Conservation (phyloP, 345 rosid species). For the Sisymbrium irio region DNA sequence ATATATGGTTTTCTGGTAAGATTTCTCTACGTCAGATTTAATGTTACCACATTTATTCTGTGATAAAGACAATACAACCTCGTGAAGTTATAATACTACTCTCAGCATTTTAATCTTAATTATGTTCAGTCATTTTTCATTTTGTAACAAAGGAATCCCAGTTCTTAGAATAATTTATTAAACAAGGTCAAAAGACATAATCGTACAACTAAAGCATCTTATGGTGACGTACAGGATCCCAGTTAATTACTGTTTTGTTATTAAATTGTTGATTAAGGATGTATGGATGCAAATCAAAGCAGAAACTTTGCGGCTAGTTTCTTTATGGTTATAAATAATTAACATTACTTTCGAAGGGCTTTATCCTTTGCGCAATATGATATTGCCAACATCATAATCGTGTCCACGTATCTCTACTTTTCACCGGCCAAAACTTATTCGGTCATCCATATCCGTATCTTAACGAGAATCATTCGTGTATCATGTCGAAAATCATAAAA, state of each 20-base stretch:
- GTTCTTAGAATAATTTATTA: not conserved
- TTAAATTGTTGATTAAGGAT: not conserved
- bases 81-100: not conserved
- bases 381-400: slow-evolving; percentile 3
- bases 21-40: not conserved
- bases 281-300: slow-evolving; percentile 30
- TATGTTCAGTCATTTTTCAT: not conserved
- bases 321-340: slow-evolving; percentile 17
- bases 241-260: not conserved
- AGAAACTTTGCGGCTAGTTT: slow-evolving; percentile 25
- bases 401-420: slow-evolving; percentile 26
- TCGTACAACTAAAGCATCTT: not conserved
- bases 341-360: not conserved
- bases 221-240: not conserved
- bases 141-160: not conserved
- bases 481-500: not conserved
- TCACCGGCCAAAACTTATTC: slow-evolving; percentile 31
- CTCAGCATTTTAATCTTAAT: not conserved
- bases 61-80: not conserved
- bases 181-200: not conserved
- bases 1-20: slow-evolving; percentile 20
- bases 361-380: slow-evolving; percentile 14
- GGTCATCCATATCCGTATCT: slow-evolving; percentile 21
- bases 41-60: slow-evolving; percentile 14
- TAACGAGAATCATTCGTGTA: not conserved